A percentile compares a stretch with the other conserved stretches of the same genome.
These are phyloP conservation scores for Hypoxylon sp. DNA, from an alignment of 2,329 filamentous ascomycete genomes.

Conservation along the genomic window DNA sequence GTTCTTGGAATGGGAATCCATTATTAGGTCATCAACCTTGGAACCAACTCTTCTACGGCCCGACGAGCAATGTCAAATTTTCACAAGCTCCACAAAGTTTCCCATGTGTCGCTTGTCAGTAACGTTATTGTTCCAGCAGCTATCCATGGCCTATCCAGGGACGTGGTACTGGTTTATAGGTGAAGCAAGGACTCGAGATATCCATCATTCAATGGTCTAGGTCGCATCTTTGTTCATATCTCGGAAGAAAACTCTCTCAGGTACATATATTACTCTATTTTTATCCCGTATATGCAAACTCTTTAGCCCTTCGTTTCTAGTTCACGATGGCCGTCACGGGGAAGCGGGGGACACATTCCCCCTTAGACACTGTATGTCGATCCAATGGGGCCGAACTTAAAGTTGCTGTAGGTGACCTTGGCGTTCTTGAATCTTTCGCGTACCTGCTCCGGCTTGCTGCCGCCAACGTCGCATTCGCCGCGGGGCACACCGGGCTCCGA, in stretches of 20 bases:
- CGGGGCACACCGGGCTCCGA: conserved; percentile 61
- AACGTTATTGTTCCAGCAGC: background rate
- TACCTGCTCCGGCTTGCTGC: conserved; percentile 61
- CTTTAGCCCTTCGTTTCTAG: conserved; percentile 16
- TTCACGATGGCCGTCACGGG: conserved; percentile 8
- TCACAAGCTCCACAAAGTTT: background rate
- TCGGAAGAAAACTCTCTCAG: background rate
- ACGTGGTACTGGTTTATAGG: background rate
- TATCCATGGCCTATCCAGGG: background rate
- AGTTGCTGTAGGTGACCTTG: conserved; percentile 63
- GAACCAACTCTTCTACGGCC: background rate
- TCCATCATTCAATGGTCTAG: background rate
- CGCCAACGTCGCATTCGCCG: conserved; percentile 61
- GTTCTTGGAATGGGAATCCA: conserved; percentile 3
- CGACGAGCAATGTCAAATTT: conserved; percentile 5
- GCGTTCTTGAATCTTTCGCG: conserved; percentile 57
- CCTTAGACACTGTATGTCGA: conserved; percentile 55
- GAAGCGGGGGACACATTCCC: conserved; percentile 12
- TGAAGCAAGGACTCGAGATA: conserved; percentile 1
- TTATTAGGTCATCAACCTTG: conserved; percentile 8
- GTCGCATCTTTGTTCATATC: background rate
- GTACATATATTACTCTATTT: conserved; percentile 3
- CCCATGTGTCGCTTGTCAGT: background rate
- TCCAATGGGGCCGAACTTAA: conserved; percentile 63
- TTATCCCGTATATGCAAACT: conserved; percentile 22